phyloP scores from a whole-genome alignment of 2,329 filamentous ascomycete genomes.

The Bipolaris victoriae region DNA sequence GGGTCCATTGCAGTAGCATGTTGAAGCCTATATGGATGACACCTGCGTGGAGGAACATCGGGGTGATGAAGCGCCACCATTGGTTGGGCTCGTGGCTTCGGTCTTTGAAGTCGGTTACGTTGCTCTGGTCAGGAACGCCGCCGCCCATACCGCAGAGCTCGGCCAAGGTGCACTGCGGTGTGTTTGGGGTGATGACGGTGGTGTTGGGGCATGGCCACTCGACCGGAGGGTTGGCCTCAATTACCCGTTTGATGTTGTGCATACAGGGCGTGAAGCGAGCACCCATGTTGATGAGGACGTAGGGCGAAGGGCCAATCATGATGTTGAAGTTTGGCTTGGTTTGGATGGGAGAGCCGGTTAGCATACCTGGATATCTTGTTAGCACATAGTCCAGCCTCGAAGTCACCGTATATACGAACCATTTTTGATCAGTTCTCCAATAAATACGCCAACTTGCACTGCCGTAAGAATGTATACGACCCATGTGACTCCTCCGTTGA shows the following conservation, averaged over 20 bases:
- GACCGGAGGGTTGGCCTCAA: constrained; percentile 56
- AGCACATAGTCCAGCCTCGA: constrained; percentile 1
- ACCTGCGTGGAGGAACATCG: constrained; percentile 94
- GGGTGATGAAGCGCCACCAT: constrained; percentile 95
- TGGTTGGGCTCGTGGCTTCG: constrained; percentile 76
- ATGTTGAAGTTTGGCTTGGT: constrained; percentile 89
- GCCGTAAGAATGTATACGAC: constrained; percentile 81
- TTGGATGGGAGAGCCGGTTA: constrained; percentile 79
- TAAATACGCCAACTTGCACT: constrained; percentile 83
- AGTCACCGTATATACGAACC: constrained; percentile 59
- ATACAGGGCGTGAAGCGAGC: constrained; percentile 92
- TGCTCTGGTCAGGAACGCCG: constrained; percentile 71
- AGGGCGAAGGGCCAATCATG: constrained; percentile 93
- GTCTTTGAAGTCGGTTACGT: constrained; percentile 59
- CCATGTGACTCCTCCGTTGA: constrained; percentile 70
- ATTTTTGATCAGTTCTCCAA: constrained; percentile 84
- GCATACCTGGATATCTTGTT: constrained; percentile 59
- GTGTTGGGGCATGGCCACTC: constrained; percentile 80
- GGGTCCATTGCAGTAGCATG: constrained; percentile 84
- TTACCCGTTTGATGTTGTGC: constrained; percentile 76
- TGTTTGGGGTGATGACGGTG: constrained; percentile 64
- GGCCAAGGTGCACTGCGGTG: constrained; percentile 70
- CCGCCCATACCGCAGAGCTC: constrained; percentile 82
- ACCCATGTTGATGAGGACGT: constrained; percentile 95
- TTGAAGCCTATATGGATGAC: constrained; percentile 97